Conservation (phyloP, 2,329 filamentous ascomycete genomes). For the Aspergillus brasiliensis region DNA sequence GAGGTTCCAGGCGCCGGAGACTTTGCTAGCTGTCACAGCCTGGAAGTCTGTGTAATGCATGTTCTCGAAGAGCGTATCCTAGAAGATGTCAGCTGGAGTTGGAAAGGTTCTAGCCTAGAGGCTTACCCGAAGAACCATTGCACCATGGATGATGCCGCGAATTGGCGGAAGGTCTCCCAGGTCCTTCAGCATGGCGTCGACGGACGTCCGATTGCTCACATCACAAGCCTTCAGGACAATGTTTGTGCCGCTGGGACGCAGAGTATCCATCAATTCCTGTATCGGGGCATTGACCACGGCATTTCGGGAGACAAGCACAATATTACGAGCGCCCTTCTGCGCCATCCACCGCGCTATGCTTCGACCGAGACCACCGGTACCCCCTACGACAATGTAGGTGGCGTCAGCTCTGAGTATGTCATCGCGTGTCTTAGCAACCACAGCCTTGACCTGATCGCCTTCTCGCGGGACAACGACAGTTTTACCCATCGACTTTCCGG, state of each 20-base stretch:
- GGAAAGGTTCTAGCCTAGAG: too few species aligned
- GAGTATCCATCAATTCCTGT: too few species aligned
- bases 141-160: slow-evolving; percentile 48
- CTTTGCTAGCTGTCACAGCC: slow-evolving; percentile 19
- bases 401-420: slow-evolving; percentile 14
- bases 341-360: slow-evolving; percentile 56
- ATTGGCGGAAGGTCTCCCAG: slow-evolving; percentile 41
- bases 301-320: slow-evolving; percentile 52
- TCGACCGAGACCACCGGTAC: slow-evolving; percentile 60
- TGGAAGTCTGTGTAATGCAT: slow-evolving; percentile 32
- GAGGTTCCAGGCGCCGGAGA: slow-evolving; percentile 32
- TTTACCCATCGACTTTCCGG: slow-evolving; percentile 29
- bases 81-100: slow-evolving; percentile 7
- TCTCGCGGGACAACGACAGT: slow-evolving; percentile 26
- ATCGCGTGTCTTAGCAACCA: slow-evolving; percentile 35
- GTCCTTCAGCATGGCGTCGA: too few species aligned
- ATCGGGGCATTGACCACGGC: too few species aligned
- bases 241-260: too few species aligned
- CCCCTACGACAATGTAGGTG: slow-evolving; percentile 58
- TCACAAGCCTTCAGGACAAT: too few species aligned
- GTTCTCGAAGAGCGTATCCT: slow-evolving; percentile 36
- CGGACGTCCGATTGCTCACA: too few species aligned
- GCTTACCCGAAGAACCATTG: slow-evolving; percentile 48
- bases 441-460: too few species aligned
- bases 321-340: slow-evolving; percentile 53